Conservation (phyloP, 805 yeast genomes). For the Saccharomyces jurei region DNA sequence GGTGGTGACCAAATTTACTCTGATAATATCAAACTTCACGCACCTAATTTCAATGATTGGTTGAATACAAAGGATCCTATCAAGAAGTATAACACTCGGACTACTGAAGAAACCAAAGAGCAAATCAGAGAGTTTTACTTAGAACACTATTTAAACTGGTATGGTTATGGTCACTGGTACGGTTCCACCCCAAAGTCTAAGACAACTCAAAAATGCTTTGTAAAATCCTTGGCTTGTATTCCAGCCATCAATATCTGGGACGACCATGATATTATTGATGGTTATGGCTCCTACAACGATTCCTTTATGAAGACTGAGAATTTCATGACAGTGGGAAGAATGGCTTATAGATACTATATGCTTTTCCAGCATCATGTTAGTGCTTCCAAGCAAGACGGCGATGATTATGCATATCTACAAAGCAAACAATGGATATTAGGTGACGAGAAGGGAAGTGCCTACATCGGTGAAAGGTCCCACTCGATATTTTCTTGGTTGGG, state of each 20-base stretch:
- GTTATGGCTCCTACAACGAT: slow-evolving; percentile 83
- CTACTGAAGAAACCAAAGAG: slow-evolving; percentile 39
- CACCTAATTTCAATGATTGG: slow-evolving; percentile 55
- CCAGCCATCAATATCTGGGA: slow-evolving; percentile 84
- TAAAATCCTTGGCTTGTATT: slow-evolving; percentile 70
- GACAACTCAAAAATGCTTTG: slow-evolving; percentile 60
- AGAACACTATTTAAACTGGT: slow-evolving; percentile 75
- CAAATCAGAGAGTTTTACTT: slow-evolving; percentile 64
- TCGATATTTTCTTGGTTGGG: slow-evolving; percentile 73
- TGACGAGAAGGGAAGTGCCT: slow-evolving; percentile 48
- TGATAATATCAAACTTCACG: slow-evolving; percentile 63
- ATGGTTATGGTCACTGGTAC: slow-evolving; percentile 80
- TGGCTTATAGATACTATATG: slow-evolving; percentile 82
- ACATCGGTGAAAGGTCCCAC: slow-evolving; percentile 55
- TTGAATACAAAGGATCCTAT: slow-evolving; percentile 42
- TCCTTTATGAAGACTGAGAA: slow-evolving; percentile 63
- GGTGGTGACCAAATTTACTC: slow-evolving; percentile 96
- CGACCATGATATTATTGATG: slow-evolving; percentile 96
- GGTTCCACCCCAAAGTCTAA: slow-evolving; percentile 49
- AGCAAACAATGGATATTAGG: slow-evolving; percentile 61
- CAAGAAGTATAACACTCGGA: slow-evolving; percentile 37
- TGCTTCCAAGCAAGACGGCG: slow-evolving; percentile 34
- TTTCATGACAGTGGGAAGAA: slow-evolving; percentile 62
- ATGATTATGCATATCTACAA: slow-evolving; percentile 26
- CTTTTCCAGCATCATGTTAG: slow-evolving; percentile 81